Evolutionary conservation across 257 asterid species (phyloP), one percentile per base, ranked within the genome.

Genomic region (Plantago ovata): DNA sequence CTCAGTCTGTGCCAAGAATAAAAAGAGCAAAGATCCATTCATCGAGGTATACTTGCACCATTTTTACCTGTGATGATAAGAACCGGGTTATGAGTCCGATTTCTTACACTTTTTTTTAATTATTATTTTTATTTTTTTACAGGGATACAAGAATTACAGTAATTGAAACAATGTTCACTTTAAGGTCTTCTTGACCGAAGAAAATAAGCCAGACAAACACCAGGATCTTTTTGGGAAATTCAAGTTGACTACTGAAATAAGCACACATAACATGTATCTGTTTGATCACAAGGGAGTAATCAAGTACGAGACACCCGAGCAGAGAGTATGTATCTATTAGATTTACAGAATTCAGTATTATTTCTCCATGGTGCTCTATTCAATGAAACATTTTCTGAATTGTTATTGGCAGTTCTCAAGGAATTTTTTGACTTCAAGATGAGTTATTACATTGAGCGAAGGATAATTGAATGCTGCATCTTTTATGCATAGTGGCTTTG

Each of bases 211-310:
- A 61, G 92, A 90, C 59, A 80, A 73, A 80, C 72, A 70, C 76
- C 76, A 86, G 75, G 89, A 94, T 38, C 46, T 93, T 72, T 68
- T 76, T 46, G 86, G 86, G 84, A 86, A 83, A 58, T 82, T 89
- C 53, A 93, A 86, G 85, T 75, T 93, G 47, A 79, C 94, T n/a
- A 82, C 89, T 1, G 53, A 81, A 38, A 81, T 93, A 38, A 73
- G 83, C 79, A 93, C 97, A 52, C 82, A 75, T 57, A 93, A 93
- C 79, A 93, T 93, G 99, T 97, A 93, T 66, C 84, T 93, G 14
- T 93, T 93, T 58, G 99, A 93, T 67, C 47, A 94, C 1, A 78
- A 63, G 9, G 96, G 99, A 46, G 79, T 73, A 36, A 89, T 93
- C 44, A 92, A 84, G 76, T 93, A 89, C 54, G 97, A 93, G 60